A percentile compares a stretch with the other conserved stretches of the same genome.
Evolutionary conservation across 2,329 filamentous ascomycete species (phyloP).

Genomic region (Rachicladosporium sp.): DNA sequence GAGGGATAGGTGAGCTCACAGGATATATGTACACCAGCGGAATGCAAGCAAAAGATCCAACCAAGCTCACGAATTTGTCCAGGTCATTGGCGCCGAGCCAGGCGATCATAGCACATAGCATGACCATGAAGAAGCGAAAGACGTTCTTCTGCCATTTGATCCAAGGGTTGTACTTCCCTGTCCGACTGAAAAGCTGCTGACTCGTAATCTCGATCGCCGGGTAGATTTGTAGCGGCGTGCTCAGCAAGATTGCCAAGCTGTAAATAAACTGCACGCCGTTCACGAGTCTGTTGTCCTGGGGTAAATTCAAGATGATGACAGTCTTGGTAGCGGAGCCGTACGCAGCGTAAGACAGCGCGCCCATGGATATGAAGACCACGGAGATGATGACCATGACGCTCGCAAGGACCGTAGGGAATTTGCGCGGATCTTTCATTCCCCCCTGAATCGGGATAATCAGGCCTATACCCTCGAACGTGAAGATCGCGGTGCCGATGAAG

Average conservation of each 20-base stretch:
- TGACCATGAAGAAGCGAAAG: slow-evolving; percentile 87
- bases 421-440: slow-evolving; percentile 81
- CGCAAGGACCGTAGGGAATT: slow-evolving; percentile 80
- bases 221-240: slow-evolving; percentile 92
- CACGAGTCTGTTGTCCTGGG: slow-evolving; percentile 88
- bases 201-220: slow-evolving; percentile 94
- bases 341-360: slow-evolving; percentile 86
- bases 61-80: slow-evolving; percentile 93
- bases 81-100: slow-evolving; percentile 88
- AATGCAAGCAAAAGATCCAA: slow-evolving; percentile 96
- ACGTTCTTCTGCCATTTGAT: slow-evolving; percentile 99
- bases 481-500: slow-evolving; percentile 97
- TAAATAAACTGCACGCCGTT: slow-evolving; percentile 95
- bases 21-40: slow-evolving; percentile 96
- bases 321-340: slow-evolving; percentile 94
- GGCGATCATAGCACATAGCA: slow-evolving; percentile 72
- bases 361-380: slow-evolving; percentile 23
- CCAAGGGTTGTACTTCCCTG: slow-evolving; percentile 93
- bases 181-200: slow-evolving; percentile 84
- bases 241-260: slow-evolving; percentile 91
- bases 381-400: slow-evolving; percentile 56
- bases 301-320: slow-evolving; percentile 89
- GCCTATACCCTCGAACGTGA: slow-evolving; percentile 96
- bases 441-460: slow-evolving; percentile 97
- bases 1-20: slow-evolving; percentile 45